Evolutionary conservation across 495 filamentous ascomycete species (phyloP).

Genomic region (Daldinia vernicosa): DNA sequence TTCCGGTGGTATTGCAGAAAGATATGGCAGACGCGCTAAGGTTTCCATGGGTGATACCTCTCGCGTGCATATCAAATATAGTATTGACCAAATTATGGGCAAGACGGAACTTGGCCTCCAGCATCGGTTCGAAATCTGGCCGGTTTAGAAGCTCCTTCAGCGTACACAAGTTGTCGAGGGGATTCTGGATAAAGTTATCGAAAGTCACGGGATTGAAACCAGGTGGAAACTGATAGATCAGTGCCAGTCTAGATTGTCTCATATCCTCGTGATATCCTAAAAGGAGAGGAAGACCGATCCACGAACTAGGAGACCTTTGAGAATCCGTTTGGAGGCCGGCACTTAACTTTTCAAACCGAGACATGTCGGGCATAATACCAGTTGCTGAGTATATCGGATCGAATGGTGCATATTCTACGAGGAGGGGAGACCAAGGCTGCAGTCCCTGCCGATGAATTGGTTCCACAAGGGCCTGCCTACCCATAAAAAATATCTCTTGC

Average conservation of each 20-base stretch:
- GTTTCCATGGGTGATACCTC: constrained; percentile 80
- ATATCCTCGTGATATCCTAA: constrained; percentile 89
- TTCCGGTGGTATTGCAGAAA: constrained; percentile 68
- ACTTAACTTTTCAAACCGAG: constrained; percentile 70
- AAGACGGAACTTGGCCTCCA: constrained; percentile 85
- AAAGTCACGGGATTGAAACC: constrained; percentile 68
- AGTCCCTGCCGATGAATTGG: constrained; percentile 47
- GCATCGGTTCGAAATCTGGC: constrained; percentile 64
- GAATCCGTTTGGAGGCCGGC: constrained; percentile 63
- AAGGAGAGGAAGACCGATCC: constrained; percentile 67
- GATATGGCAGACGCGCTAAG: constrained; percentile 82
- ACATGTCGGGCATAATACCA: constrained; percentile 68
- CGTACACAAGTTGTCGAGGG: constrained; percentile 60
- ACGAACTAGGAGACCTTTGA: constrained; percentile 66
- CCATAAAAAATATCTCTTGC: constrained; percentile 65
- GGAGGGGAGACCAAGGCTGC: constrained; percentile 60
- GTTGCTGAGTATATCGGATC: constrained; percentile 70
- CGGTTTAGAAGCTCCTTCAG: constrained; percentile 58
- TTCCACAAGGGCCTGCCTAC: constrained; percentile 55
- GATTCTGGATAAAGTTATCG: constrained; percentile 57
- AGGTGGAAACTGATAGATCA: constrained; percentile 84
- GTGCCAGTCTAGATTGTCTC: constrained; percentile 75
- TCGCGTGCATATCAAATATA: constrained; percentile 77
- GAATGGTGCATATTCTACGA: constrained; percentile 73
- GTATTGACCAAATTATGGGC: constrained; percentile 81